Evolutionary conservation across 2,329 filamentous ascomycete genomes (phyloP), one percentile per base, ranked within the genome.

Genomic region (Aspergillus thermomutatus): DNA sequence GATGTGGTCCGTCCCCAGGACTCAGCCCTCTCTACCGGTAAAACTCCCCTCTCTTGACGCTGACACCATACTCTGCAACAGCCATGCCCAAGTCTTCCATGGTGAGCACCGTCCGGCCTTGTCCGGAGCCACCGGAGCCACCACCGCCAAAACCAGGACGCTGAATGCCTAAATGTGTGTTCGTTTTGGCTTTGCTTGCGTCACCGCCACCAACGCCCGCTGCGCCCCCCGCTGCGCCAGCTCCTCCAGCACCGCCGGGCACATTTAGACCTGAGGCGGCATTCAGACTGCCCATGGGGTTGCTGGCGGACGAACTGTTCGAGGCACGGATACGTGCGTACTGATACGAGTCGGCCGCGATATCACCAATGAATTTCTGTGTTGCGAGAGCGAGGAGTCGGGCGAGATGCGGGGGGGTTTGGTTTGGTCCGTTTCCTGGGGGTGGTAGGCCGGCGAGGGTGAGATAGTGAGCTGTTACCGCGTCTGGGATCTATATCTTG

Each of bases 21-120:
- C n/a, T 7, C 10, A 23, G 21, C 50, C 31, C n/a, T 10, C 45
- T 51, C 45, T 73, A 97, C 67, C 92, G 84, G 75, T 99, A 99
- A 72, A 97, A 99, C 78, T 99, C 94, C 70, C 93, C 92, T 62
- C 94, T 84, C 85, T 96, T 97, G 53, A 97, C 90, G 72, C 96
- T 99, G 52, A 99, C 92, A 1, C 94, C 94, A 72, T 97, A 99
- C 80, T 99, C 94, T 31, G 90, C 90, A 28, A 97, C 93, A 1
- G 94, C 94, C 92, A 97, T 97, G 17, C 94, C 94, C 67, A 99
- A 75, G 74, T 99, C 94, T 77, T 99, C 94, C 94, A 99, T 97
- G 0, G 94, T 97, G 60, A 99, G 81, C 54, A 99, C 93, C 19
- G 94, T 97, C 61, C 92, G 83, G 62, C 95, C 96, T 78, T 95